These are phyloP conservation scores for Prunus yedoensis DNA, from an alignment of 331 rosid species.

Conservation along the genomic window DNA sequence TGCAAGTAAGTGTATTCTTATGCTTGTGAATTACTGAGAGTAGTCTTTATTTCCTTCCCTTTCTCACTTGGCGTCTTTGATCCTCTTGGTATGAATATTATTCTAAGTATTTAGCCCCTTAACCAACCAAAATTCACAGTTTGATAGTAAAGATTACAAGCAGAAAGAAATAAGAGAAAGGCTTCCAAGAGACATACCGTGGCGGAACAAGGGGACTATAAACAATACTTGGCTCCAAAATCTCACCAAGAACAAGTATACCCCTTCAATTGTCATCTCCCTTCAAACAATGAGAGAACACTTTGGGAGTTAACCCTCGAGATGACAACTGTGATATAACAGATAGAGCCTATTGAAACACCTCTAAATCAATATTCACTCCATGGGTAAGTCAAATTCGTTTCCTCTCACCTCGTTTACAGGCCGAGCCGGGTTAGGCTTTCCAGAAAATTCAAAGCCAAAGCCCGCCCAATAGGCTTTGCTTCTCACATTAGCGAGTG, in stretches of 20 bases:
- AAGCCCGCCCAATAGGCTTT: too few relatives aligned
- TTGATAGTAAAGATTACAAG: slow-evolving; percentile 13
- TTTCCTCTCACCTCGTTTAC: too few relatives aligned
- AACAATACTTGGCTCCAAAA: slow-evolving; percentile 91
- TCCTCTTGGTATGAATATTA: too few relatives aligned
- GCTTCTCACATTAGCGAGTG: slow-evolving; percentile 29
- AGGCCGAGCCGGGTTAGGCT: too few relatives aligned
- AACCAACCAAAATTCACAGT: neutral
- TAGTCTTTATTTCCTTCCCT: too few relatives aligned
- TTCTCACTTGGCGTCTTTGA: neutral
- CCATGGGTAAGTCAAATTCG: too few relatives aligned
- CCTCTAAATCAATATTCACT: too few relatives aligned
- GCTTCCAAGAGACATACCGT: slow-evolving; percentile 59
- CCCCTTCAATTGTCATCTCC: slow-evolving; percentile 94
- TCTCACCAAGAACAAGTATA: slow-evolving; percentile 89
- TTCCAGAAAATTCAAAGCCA: too few relatives aligned
- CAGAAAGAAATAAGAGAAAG: slow-evolving; percentile 10
- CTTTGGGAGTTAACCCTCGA: slow-evolving; percentile 71
- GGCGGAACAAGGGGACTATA: slow-evolving; percentile 91
- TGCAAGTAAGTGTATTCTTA: too few relatives aligned
- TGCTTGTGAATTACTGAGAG: too few relatives aligned
- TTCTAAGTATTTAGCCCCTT: too few relatives aligned
- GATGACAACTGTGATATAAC: slow-evolving; percentile 87
- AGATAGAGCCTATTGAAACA: slow-evolving; percentile 34
- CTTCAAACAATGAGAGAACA: slow-evolving; percentile 87